phyloP scores from a whole-genome alignment of 805 yeast species.

The Lipomyces lipofer region DNA sequence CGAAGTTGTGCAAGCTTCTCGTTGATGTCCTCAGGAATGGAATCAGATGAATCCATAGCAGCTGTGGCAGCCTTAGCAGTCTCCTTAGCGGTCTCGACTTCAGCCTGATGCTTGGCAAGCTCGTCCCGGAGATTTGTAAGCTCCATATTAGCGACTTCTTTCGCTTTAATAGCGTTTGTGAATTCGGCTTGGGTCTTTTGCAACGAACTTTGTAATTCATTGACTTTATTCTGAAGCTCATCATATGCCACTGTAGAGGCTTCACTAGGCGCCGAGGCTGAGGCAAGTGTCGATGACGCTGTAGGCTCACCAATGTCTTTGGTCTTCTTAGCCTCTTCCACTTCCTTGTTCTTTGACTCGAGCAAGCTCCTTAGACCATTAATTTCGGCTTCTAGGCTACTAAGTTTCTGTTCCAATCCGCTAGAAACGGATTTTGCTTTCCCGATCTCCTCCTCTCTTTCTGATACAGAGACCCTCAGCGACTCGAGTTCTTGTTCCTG shows the following conservation, averaged over 20 bases:
- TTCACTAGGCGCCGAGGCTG: background rate
- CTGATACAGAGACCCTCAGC: slow-evolving; percentile 29
- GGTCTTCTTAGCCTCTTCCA: slow-evolving; percentile 20
- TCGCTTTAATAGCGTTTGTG: no score
- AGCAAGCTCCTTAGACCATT: slow-evolving; percentile 24
- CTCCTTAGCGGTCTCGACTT: no score
- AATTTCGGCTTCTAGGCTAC: slow-evolving; percentile 14
- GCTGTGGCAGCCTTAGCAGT: slow-evolving; percentile 4
- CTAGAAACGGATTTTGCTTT: slow-evolving; percentile 31
- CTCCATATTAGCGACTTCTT: no score
- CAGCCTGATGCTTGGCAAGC: no score
- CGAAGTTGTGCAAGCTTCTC: slow-evolving; percentile 30
- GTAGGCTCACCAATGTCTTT: background rate
- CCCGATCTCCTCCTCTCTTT: slow-evolving; percentile 30
- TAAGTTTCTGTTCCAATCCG: slow-evolving; percentile 29
- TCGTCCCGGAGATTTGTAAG: no score
- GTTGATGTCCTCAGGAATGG: slow-evolving; percentile 37
- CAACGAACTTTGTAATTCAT: slow-evolving; percentile 33
- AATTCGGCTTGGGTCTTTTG: slow-evolving; percentile 14
- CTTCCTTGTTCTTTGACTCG: slow-evolving; percentile 17
- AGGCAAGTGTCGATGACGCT: background rate
- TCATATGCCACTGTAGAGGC: background rate
- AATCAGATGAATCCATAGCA: background rate
- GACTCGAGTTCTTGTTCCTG: slow-evolving; percentile 31
- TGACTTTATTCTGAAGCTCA: slow-evolving; percentile 41